Conservation (phyloP, 257 asterid genomes). For the Echium plantagineum region DNA sequence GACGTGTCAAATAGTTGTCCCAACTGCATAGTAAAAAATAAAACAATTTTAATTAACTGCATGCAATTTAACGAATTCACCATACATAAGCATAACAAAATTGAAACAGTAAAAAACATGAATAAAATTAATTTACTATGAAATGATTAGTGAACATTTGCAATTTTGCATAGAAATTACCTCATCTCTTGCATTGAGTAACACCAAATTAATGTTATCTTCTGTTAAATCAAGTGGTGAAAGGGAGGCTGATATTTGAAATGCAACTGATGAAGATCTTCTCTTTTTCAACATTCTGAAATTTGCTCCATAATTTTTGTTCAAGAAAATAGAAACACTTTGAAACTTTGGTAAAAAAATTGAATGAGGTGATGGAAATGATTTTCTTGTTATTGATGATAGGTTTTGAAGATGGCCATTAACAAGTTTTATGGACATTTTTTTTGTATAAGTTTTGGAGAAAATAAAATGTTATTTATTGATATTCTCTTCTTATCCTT, state of each 20-base stretch:
- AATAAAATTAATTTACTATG: background rate
- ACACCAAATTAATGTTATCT: slow-evolving; percentile 55
- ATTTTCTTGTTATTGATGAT: slow-evolving; percentile 5
- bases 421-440: slow-evolving; percentile 29
- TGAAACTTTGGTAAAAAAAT: slow-evolving; percentile 6
- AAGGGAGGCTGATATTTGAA: slow-evolving; percentile 33
- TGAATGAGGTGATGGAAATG: slow-evolving; percentile 8
- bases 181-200: slow-evolving; percentile 60
- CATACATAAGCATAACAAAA: background rate
- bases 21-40: slow-evolving; percentile 37
- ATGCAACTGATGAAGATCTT: slow-evolving; percentile 2
- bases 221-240: slow-evolving; percentile 67
- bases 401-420: slow-evolving; percentile 17
- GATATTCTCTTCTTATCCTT: background rate
- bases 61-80: no score
- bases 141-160: background rate
- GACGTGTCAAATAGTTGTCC: slow-evolving; percentile 75
- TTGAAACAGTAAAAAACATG: background rate
- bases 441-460: background rate
- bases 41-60: no score
- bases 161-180: slow-evolving; percentile 22
- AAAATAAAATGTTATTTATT: background rate
- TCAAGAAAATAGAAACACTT: slow-evolving; percentile 8
- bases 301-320: slow-evolving; percentile 16
- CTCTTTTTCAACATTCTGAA: slow-evolving; percentile 4